Evolutionary conservation across 2,329 filamentous ascomycete genomes (phyloP), one percentile per base, ranked within the genome.

Genomic region (Leptodontidium sp.): DNA sequence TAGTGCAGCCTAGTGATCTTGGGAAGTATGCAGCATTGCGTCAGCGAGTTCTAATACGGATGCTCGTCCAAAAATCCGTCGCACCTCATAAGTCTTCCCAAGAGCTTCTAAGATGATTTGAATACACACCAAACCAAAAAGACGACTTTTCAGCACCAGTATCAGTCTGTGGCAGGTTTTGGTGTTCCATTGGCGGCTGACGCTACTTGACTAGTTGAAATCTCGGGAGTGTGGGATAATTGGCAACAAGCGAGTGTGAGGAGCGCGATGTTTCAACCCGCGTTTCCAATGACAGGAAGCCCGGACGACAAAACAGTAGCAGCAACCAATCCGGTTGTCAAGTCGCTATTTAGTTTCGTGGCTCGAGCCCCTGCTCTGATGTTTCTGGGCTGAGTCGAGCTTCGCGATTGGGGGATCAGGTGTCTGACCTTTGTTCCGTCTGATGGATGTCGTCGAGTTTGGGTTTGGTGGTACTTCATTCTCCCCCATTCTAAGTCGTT

Each of bases 201-300:
- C n/a, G n/a, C 17, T 50, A 50, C 7, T 12, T 14, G 9, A 9
- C 21, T 50, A 12, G 9, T 50, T 43, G 57, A 59, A 59, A 59
- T 40, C 55, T 40, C 52, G 26, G 57, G 35, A 24, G 57, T 59
- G 57, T 26, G 21, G 35, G 38, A 59, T 24, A 43, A 26, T 26
- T 43, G n/a, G 35, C 38, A 24, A 21, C 35, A 26, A 14, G 38
- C 57, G 38, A 45, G 32, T 17, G 24, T n/a, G 55, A 58, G 55
- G 52, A 32, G 38, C 57, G n/a, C 38, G 57, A 59, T 59, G 57
- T 59, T 59, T 59, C 57, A 59, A 59, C 57, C 38, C 21, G 57
- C 57, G 57, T 59, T 59, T 59, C 38, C 21, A 21, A 59, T 26
- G 14, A 45, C 35, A 15, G 21, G 24, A 21, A 5, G 26, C 52